A percentile compares a stretch with the other conserved stretches of the same genome.
Evolutionary conservation across 208 protist species (phyloP).

Genomic region (Crithidia bombi): DNA sequence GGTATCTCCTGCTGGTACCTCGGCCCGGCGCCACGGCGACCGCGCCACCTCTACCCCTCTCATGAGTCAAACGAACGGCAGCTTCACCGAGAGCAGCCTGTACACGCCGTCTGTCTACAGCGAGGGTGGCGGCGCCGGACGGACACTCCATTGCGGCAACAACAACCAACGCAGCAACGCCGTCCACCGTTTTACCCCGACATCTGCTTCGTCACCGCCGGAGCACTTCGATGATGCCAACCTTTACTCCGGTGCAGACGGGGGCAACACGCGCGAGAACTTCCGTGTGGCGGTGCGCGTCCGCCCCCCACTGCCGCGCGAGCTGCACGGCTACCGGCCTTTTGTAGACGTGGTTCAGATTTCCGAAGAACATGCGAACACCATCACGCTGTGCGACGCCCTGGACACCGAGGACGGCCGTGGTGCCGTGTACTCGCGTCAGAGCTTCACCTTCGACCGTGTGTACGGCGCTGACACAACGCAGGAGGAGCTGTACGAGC

Average conservation of each 20-base stretch:
- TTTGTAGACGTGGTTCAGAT: constrained; percentile 78
- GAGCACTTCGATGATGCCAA: constrained; percentile 37
- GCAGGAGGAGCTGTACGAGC: constrained; percentile 81
- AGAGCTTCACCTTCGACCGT: constrained; percentile 81
- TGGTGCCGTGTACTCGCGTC: constrained; percentile 66
- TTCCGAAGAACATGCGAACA: constrained; percentile 37
- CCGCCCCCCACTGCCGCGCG: constrained; percentile 79
- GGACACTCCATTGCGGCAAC: background rate
- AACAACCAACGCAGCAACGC: background rate
- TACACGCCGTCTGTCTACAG: constrained; percentile 24
- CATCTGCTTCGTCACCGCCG: constrained; percentile 10
- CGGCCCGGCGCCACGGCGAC: constrained; percentile 9
- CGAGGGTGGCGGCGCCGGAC: constrained; percentile 7
- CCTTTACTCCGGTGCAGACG: constrained; percentile 26
- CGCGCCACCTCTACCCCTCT: constrained; percentile 13
- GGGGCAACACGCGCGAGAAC: constrained; percentile 41
- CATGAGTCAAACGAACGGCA: constrained; percentile 20
- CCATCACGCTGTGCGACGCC: constrained; percentile 79
- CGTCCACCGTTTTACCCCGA: background rate
- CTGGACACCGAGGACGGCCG: constrained; percentile 63
- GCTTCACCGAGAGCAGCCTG: constrained; percentile 22
- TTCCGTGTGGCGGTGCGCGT: constrained; percentile 90
- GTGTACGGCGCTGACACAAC: constrained; percentile 51
- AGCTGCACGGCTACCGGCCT: constrained; percentile 67
- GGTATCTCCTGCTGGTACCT: background rate